These are phyloP conservation scores for Colletotrichum abscissum DNA, from an alignment of 2,329 filamentous ascomycete species.

Conservation along the genomic window DNA sequence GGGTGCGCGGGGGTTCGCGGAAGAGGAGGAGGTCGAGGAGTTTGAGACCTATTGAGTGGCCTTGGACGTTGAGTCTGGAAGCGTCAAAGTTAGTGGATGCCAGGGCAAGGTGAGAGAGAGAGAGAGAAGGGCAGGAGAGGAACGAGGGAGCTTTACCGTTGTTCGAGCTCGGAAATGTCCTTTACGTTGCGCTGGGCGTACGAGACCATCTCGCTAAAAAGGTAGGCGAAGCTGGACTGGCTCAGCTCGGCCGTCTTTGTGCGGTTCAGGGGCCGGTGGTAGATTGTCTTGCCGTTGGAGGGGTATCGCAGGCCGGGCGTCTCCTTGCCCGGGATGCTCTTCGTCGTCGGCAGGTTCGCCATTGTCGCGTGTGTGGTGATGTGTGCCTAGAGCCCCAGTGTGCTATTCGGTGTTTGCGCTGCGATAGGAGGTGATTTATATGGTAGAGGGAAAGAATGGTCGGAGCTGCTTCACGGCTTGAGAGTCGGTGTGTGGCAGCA, in stretches of 20 bases:
- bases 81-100: neutral
- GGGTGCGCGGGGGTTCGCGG: constrained; percentile 76
- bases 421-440: neutral
- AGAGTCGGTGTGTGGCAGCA: neutral
- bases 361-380: constrained; percentile 46
- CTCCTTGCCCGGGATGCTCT: constrained; percentile 56
- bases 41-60: constrained; percentile 92
- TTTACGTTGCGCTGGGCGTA: constrained; percentile 93
- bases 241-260: constrained; percentile 89
- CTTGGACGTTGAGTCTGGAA: constrained; percentile 84
- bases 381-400: too few relatives aligned
- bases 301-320: constrained; percentile 83
- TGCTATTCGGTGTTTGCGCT: neutral
- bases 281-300: constrained; percentile 96
- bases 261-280: constrained; percentile 93
- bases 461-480: neutral
- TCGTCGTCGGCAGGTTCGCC: constrained; percentile 62
- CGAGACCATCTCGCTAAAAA: constrained; percentile 96
- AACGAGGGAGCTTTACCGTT: constrained; percentile 65
- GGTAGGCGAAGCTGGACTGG: constrained; percentile 92
- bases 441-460: neutral
- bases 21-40: constrained; percentile 95
- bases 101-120: neutral
- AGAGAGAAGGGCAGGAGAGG: neutral
- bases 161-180: constrained; percentile 93